Percentiles rank a stretch among this genome's conserved stretches.
phyloP scores from a whole-genome alignment of 1,139 yeast species.

The Pichia sp. region DNA sequence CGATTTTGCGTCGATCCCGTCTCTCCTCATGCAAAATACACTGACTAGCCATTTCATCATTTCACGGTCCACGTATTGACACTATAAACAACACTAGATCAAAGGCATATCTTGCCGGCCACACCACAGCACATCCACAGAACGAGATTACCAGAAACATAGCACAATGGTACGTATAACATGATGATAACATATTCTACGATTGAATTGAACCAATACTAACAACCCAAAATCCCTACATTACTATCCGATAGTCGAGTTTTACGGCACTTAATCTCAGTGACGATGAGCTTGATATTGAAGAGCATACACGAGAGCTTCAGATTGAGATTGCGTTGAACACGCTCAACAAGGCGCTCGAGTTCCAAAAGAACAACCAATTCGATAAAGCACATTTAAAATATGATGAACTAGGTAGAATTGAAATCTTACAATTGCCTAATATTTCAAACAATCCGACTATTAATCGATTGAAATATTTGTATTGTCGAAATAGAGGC shows the following conservation, averaged over 20 bases:
- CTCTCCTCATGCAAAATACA: neutral
- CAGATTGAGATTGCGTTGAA: constrained; percentile 87
- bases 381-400: constrained; percentile 49
- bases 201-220: neutral
- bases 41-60: too few relatives aligned
- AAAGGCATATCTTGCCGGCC: too few relatives aligned
- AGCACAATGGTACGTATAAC: too few relatives aligned
- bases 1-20: neutral
- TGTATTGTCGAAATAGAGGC: constrained; percentile 82
- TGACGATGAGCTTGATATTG: constrained; percentile 75
- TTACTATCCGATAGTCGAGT: constrained; percentile 11
- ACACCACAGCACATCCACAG: too few relatives aligned
- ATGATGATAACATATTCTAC: too few relatives aligned
- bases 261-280: constrained; percentile 79
- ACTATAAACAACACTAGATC: too few relatives aligned
- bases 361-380: constrained; percentile 50
- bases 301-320: constrained; percentile 86
- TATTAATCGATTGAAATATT: constrained; percentile 67
- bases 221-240: constrained; percentile 27
- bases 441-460: constrained; percentile 59
- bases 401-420: constrained; percentile 63
- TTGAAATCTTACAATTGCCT: constrained; percentile 51
- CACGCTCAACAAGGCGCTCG: constrained; percentile 69
- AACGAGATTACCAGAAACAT: too few relatives aligned
- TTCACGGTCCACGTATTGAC: too few relatives aligned